A percentile compares a stretch with the other conserved stretches of the same genome.
Conservation (phyloP, 2,329 filamentous ascomycete species). For the Diplodia scrobiculata region DNA sequence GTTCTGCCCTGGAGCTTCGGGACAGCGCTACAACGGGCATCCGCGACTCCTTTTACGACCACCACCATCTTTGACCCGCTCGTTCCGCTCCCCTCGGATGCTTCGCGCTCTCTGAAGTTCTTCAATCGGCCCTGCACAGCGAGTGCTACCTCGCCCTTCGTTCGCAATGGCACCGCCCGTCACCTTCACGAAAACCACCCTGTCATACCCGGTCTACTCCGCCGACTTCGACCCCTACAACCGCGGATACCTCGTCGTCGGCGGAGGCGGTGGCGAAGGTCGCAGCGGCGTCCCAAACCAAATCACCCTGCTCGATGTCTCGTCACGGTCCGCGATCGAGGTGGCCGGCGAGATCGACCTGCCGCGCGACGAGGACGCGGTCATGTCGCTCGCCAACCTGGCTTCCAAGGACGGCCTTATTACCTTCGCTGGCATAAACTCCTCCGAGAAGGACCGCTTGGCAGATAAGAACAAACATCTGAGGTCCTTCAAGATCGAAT, state of each 20-base stretch:
- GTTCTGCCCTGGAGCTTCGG: slow-evolving; percentile 4
- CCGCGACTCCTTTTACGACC: neutral
- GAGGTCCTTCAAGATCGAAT: slow-evolving; percentile 68
- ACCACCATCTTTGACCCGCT: slow-evolving; percentile 2
- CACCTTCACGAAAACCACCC: slow-evolving; percentile 62
- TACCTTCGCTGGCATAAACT: slow-evolving; percentile 78
- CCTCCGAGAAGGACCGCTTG: slow-evolving; percentile 69
- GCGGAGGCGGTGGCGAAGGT: slow-evolving; percentile 75
- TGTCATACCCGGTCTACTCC: slow-evolving; percentile 82
- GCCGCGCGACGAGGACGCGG: slow-evolving; percentile 82
- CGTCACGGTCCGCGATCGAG: slow-evolving; percentile 64
- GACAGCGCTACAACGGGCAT: neutral
- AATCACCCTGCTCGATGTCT: slow-evolving; percentile 75
- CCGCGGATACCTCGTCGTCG: slow-evolving; percentile 74
- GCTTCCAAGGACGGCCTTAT: slow-evolving; percentile 58
- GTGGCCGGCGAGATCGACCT: slow-evolving; percentile 72
- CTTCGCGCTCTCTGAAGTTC: neutral
- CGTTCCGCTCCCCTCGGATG: neutral
- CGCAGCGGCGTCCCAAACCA: slow-evolving; percentile 83
- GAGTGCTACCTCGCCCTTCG: neutral
- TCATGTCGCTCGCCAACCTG: slow-evolving; percentile 76
- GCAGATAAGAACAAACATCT: slow-evolving; percentile 83
- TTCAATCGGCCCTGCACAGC: neutral
- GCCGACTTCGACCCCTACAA: slow-evolving; percentile 86
- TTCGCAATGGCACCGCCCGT: slow-evolving; percentile 37